Evolutionary conservation across 805 yeast genomes (phyloP).

Genomic region (Saturnispora ahearnii): DNA sequence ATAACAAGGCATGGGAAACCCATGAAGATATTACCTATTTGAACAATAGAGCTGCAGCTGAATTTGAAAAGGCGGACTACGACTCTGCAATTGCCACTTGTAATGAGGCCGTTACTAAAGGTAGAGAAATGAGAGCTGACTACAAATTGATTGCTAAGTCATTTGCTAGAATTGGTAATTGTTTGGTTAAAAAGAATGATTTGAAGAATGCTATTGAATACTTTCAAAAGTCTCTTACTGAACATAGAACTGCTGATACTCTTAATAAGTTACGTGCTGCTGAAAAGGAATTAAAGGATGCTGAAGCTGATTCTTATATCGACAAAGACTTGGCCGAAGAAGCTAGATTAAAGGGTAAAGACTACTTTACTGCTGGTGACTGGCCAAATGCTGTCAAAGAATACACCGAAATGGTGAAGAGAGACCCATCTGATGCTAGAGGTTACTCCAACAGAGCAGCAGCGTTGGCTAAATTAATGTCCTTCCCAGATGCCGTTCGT

Average conservation of each 20-base stretch:
- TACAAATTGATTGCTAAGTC: constrained; percentile 89
- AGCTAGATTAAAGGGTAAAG: constrained; percentile 90
- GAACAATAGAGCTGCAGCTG: constrained; percentile 97
- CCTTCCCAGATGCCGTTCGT: constrained; percentile 92
- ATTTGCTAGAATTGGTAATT: constrained; percentile 81
- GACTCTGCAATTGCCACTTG: constrained; percentile 80
- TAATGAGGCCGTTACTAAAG: constrained; percentile 74
- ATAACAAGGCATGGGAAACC: constrained; percentile 78
- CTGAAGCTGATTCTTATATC: constrained; percentile 70
- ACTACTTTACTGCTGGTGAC: constrained; percentile 77
- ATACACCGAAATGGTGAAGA: constrained; percentile 89
- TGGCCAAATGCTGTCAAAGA: constrained; percentile 96
- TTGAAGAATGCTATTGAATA: constrained; percentile 61
- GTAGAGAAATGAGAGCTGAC: constrained; percentile 84
- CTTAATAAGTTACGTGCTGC: constrained; percentile 78
- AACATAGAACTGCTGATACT: constrained; percentile 93
- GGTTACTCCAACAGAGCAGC: constrained; percentile 99
- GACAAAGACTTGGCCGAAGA: constrained; percentile 92
- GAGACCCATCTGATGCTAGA: constrained; percentile 95
- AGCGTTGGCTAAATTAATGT: constrained; percentile 85
- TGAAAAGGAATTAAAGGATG: constrained; percentile 74
- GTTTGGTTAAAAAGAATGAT: constrained; percentile 68
- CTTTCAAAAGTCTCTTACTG: constrained; percentile 89
- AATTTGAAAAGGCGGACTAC: constrained; percentile 88
- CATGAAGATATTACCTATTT: constrained; percentile 82